Base-by-base conservation (phyloP, 805 yeast genomes). In the Blastobotrys attinorum region DNA sequence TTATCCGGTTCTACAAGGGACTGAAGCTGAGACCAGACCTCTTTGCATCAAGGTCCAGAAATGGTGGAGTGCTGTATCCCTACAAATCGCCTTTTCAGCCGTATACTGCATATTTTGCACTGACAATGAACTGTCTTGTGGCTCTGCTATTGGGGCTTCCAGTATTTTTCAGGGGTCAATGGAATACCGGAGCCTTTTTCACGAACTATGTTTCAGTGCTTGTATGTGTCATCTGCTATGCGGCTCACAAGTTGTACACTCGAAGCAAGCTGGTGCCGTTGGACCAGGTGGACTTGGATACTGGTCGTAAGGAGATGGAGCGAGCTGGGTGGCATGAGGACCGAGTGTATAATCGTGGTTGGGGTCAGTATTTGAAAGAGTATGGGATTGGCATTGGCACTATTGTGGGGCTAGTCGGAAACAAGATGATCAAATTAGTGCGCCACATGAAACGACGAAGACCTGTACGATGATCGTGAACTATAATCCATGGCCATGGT, bases 251-350 rank as follows among this genome's bases (percentile, higher is more conserved):
- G 55, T 34, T 77, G 0, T 56, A 78, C 13, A 73, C 77, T 46
- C 76, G 85, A 7, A 79, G 89, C 1, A 73, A 77, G 49, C 65
- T 81, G 8, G 83, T 78, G 42, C 72, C 84, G 40, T 63, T 84
- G 37, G 89, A 83, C 52, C 81, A 83, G 37, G 59, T 86, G 47
- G 95, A 87, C 60, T 72, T 83, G 58, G 95, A 87, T 60, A 74
- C 86, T 0, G 95, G 95, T 2, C 68, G 95, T 54, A 71, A 92
- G 40, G 95, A 86, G 58, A 77, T 81, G 64, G 96, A 87, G 61
- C 67, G 87, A 39, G 75, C 75, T 49, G 76, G 79, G 18, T 85
- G 95, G 94, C 86, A 81, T 51, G 92, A 85, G 46, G 85, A 83
- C 41, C 67, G 63, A 34, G 65, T 51, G 21, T 55, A 53, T 34